phyloP scores from a whole-genome alignment of 306 rosid species.

The Trifolium pratense region DNA sequence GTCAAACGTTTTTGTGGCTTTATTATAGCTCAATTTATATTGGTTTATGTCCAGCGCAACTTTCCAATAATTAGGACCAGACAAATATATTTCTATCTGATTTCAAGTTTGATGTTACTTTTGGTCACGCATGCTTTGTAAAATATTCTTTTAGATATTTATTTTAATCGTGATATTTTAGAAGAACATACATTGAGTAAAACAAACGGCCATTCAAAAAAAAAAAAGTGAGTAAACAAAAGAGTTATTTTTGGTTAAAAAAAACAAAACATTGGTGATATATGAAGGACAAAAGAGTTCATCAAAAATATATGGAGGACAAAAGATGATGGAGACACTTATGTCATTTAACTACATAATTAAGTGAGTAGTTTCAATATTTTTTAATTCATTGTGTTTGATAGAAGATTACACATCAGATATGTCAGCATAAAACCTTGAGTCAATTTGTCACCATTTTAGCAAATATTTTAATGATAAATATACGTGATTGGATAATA shows the following conservation, averaged over 20 bases:
- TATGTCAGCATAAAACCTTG: not conserved
- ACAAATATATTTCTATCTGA: not conserved
- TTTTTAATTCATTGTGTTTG: not conserved
- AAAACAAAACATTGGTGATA: too few relatives aligned
- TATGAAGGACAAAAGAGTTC: not conserved
- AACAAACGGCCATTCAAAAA: not conserved
- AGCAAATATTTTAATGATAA: not conserved
- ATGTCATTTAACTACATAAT: conserved; percentile 6
- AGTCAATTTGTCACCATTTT: not conserved
- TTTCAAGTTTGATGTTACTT: not conserved
- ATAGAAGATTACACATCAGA: not conserved
- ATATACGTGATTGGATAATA: not conserved
- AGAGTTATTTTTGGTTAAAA: not conserved
- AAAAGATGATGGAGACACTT: conserved; percentile 30
- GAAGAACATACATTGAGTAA: not conserved
- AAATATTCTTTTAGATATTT: conserved; percentile 9
- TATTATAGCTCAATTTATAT: not conserved
- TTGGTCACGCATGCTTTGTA: not conserved
- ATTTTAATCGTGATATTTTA: not conserved
- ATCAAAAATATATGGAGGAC: not conserved
- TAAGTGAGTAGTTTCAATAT: not conserved
- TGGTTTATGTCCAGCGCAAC: not conserved
- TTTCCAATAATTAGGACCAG: not conserved
- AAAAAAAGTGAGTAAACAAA: too few relatives aligned
- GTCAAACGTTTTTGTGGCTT: too few relatives aligned